Evolutionary conservation across 306 rosid species (phyloP), one percentile per base, ranked within the genome.

Genomic region (Cicer arietinum): DNA sequence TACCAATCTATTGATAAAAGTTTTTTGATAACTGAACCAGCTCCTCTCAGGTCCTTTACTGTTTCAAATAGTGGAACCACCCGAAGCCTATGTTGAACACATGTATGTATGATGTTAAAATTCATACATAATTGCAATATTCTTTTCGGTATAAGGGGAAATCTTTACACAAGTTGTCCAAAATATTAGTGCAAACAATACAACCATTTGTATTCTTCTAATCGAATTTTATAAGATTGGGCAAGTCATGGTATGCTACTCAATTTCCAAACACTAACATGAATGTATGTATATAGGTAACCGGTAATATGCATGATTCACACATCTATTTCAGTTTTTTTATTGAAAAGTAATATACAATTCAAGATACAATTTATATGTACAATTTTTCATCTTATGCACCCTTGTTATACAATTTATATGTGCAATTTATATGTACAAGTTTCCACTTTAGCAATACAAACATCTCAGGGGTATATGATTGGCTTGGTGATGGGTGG

Each of bases 31-130:
- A 85, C 93, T 8, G 90, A 80, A 53, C 98, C 98, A 77, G 98
- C 98, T 77, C 74, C 94, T 86, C 97, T 87, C 73, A 93, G 84
- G 87, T 93, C 96, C 77, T 89, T 91, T 71, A 89, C 94, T 59
- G 98, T 93, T 89, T 93, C 98, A 84, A 93, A 93, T 69, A 93
- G 84, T 69, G 98, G 98, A 87, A 88, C 97, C 86, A 91, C 97
- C 37, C 96, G 94, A 84, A 91, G 82, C 86, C 98, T 93, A 57
- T 54, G 43, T 66, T 70, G 53, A 46, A 83, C 11, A 54, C 35
- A 71, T 10, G 52, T n/a, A 70, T 40, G 54, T 57, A 25, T 59
- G 17, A 59, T 59, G 57, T 40, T 79, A 58, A 77, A 39, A 56
- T 42, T 75, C 35, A 6, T 41, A 45, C 62, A 40, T 22, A 10